Percentiles rank a stretch among this genome's conserved stretches.
Evolutionary conservation across 1,284 basidiomycete genomes (phyloP).

Genomic region (Austroboletus niveus): DNA sequence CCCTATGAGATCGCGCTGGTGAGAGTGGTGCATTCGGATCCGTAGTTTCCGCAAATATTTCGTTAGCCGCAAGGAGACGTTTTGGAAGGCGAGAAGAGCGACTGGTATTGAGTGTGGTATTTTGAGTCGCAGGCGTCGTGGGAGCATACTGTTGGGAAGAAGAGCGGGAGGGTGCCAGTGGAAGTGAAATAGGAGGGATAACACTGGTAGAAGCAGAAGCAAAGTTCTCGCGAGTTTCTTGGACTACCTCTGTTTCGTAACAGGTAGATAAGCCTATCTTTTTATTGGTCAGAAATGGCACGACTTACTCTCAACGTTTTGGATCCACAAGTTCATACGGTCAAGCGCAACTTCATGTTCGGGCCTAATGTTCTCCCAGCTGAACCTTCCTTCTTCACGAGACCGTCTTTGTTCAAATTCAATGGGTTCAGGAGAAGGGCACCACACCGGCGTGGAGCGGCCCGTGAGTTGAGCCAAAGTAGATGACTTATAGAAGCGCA

Average conservation of each 20-base stretch:
- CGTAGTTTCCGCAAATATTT: conserved; percentile 58
- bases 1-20: conserved; percentile 28
- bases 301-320: conserved; percentile 73
- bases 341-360: conserved; percentile 49
- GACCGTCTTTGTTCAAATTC: conserved; percentile 35
- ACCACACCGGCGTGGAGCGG: conserved; percentile 42
- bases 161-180: conserved; percentile 51
- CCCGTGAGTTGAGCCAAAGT: conserved; percentile 42
- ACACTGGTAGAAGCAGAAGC: conserved; percentile 40
- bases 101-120: conserved; percentile 24
- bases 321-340: conserved; percentile 74
- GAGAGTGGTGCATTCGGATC: conserved; percentile 34
- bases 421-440: conserved; percentile 29
- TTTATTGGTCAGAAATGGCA: neutral
- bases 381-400: conserved; percentile 33
- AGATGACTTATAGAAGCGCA: conserved; percentile 52
- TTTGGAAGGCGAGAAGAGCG: conserved; percentile 56
- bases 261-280: conserved; percentile 6
- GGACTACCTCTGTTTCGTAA: conserved; percentile 59
- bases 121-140: conserved; percentile 3
- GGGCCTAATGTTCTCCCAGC: conserved; percentile 34
- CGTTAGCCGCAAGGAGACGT: conserved; percentile 61
- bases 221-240: conserved; percentile 71
- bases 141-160: conserved; percentile 37
- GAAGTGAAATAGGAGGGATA: conserved; percentile 55